Conservation (phyloP, 2,329 filamentous ascomycete species). For the Aspergillus sojae region DNA sequence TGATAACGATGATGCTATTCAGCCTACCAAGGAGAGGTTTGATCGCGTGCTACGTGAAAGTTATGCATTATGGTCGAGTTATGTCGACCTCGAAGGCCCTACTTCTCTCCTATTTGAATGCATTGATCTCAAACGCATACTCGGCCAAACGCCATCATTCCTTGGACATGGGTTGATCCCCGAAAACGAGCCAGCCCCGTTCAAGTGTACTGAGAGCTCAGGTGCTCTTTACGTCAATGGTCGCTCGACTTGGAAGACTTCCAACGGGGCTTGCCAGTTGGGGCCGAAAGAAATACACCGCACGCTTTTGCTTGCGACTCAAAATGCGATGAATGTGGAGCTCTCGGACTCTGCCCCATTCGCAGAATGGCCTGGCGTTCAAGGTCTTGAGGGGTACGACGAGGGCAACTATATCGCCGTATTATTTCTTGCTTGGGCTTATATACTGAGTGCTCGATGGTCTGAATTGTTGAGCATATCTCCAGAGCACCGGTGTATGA, state of each 20-base stretch:
- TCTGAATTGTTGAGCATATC: slow-evolving; percentile 25
- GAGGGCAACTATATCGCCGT: slow-evolving; percentile 25
- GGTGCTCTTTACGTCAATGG: slow-evolving; percentile 20
- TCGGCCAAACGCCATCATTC: slow-evolving; percentile 20
- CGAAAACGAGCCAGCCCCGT: slow-evolving; percentile 13
- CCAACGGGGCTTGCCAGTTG: slow-evolving; percentile 16
- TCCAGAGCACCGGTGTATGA: slow-evolving; percentile 19
- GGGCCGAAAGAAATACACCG: slow-evolving; percentile 18
- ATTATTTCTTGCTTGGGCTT: slow-evolving; percentile 28
- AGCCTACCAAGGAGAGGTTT: slow-evolving; percentile 20
- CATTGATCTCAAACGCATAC: slow-evolving; percentile 17
- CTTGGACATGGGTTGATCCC: slow-evolving; percentile 18
- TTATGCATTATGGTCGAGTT: slow-evolving; percentile 17
- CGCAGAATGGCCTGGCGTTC: slow-evolving; percentile 21
- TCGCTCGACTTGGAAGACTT: slow-evolving; percentile 25
- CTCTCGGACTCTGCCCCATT: slow-evolving; percentile 22
- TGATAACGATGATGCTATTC: slow-evolving; percentile 12
- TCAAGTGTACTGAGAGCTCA: slow-evolving; percentile 18
- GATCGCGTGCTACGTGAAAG: slow-evolving; percentile 17
- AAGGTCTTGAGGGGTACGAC: slow-evolving; percentile 22
- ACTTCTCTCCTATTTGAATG: slow-evolving; percentile 14
- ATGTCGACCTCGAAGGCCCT: slow-evolving; percentile 13
- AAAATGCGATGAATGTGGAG: slow-evolving; percentile 12
- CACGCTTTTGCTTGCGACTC: slow-evolving; percentile 17
- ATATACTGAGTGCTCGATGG: slow-evolving; percentile 29